These are phyloP conservation scores for Ceratocystis papillata DNA, from an alignment of 2,329 filamentous ascomycete species.

Conservation along the genomic window DNA sequence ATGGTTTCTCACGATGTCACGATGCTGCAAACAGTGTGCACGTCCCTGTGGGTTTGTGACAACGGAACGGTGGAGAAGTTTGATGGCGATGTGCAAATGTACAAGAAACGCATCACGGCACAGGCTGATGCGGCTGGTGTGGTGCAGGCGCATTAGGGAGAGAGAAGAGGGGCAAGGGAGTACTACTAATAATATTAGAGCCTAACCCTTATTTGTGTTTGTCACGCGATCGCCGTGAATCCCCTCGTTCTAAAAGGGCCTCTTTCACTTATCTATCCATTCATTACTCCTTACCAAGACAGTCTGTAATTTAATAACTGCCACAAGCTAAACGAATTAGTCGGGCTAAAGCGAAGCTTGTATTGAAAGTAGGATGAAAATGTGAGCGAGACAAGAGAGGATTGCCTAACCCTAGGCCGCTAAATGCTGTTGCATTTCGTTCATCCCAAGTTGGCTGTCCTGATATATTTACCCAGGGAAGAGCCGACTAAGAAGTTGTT, in stretches of 20 bases:
- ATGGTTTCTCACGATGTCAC: slow-evolving; percentile 99
- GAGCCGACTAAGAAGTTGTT: neutral
- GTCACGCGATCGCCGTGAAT: neutral
- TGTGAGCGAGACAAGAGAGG: no score
- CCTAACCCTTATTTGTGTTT: neutral
- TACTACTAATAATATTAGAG: neutral
- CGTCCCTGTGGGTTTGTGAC: slow-evolving; percentile 92
- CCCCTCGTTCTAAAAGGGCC: neutral
- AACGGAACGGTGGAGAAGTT: slow-evolving; percentile 92
- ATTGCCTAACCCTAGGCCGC: neutral
- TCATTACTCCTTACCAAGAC: neutral
- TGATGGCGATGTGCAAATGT: slow-evolving; percentile 83
- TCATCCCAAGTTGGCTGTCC: neutral
- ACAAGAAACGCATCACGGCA: slow-evolving; percentile 90
- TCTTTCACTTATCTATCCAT: neutral
- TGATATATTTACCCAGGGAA: slow-evolving; percentile 11
- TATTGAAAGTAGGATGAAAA: neutral
- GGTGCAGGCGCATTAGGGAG: slow-evolving; percentile 50
- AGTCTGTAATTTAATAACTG: neutral
- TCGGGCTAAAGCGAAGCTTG: neutral
- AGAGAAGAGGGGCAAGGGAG: neutral
- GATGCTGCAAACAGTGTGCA: slow-evolving; percentile 95
- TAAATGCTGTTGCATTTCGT: neutral
- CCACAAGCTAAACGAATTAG: neutral
- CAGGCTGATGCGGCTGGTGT: slow-evolving; percentile 85